These are phyloP conservation scores for Debaryomyces singareniensis DNA, from an alignment of 1,139 yeast species.

Conservation along the genomic window DNA sequence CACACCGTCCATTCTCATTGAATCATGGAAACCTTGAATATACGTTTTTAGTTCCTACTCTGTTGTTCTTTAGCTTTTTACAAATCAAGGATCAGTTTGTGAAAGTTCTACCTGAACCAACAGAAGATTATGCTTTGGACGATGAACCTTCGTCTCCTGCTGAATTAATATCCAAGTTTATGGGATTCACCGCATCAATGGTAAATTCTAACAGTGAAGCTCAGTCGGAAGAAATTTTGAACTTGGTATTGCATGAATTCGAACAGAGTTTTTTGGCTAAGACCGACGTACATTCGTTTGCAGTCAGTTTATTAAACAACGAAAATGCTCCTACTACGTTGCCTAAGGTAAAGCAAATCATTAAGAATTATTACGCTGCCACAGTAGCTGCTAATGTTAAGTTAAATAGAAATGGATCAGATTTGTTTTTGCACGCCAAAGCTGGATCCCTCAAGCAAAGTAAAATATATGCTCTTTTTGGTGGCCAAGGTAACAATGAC, in stretches of 20 bases:
- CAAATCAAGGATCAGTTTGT: slow-evolving; percentile 84
- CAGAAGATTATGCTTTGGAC: slow-evolving; percentile 82
- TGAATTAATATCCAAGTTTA: slow-evolving; percentile 77
- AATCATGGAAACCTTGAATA: slow-evolving; percentile 86
- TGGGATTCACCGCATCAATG: slow-evolving; percentile 68
- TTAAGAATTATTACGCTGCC: slow-evolving; percentile 69
- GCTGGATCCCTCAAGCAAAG: slow-evolving; percentile 41
- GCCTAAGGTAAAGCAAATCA: slow-evolving; percentile 63
- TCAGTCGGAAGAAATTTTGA: slow-evolving; percentile 64
- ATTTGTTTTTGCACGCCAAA: slow-evolving; percentile 41
- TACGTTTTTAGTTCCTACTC: slow-evolving; percentile 79
- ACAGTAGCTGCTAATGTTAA: slow-evolving; percentile 40
- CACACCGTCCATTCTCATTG: slow-evolving; percentile 66
- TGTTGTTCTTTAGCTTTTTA: slow-evolving; percentile 70
- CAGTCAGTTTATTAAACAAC: slow-evolving; percentile 56
- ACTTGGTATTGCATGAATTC: slow-evolving; percentile 71
- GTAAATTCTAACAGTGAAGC: slow-evolving; percentile 43
- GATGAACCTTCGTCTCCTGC: slow-evolving; percentile 86
- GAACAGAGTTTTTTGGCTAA: slow-evolving; percentile 71
- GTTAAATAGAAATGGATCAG: slow-evolving; percentile 33
- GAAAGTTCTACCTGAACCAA: slow-evolving; percentile 70
- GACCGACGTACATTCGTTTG: slow-evolving; percentile 85
- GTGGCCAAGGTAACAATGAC: slow-evolving; percentile 98
- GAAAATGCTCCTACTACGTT: slow-evolving; percentile 59
- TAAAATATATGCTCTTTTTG: slow-evolving; percentile 76